These are phyloP conservation scores for Calonectria fujianensis DNA, from an alignment of 2,329 filamentous ascomycete genomes.

Conservation along the genomic window DNA sequence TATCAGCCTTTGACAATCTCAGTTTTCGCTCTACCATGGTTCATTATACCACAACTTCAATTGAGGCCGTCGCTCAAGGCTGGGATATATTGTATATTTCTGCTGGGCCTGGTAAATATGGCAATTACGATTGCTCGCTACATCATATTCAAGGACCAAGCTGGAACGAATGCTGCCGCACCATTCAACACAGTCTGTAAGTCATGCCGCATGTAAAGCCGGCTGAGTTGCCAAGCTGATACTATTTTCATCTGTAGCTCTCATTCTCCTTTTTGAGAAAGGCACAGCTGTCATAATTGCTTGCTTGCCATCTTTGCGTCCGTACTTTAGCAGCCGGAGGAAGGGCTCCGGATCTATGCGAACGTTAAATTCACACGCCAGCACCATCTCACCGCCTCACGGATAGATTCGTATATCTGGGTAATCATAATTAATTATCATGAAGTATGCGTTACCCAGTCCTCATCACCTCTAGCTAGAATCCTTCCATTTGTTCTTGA, in stretches of 20 bases:
- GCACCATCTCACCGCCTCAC: neutral
- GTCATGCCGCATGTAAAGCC: neutral
- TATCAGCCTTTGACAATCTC: neutral
- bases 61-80: neutral
- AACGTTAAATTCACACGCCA: neutral
- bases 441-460: no score
- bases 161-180: neutral
- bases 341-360: neutral
- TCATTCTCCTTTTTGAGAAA: neutral
- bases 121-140: neutral
- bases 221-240: neutral
- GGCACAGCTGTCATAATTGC: neutral
- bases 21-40: neutral
- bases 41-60: neutral
- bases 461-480: no score
- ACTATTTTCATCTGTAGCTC: neutral
- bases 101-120: neutral
- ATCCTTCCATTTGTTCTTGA: no score
- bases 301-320: neutral
- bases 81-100: neutral
- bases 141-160: neutral
- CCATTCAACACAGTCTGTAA: neutral
- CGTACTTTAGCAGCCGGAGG: neutral
- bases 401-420: no score
- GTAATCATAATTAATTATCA: no score